Conservation (phyloP, 306 rosid genomes). For the Glycyrrhiza uralensis region DNA sequence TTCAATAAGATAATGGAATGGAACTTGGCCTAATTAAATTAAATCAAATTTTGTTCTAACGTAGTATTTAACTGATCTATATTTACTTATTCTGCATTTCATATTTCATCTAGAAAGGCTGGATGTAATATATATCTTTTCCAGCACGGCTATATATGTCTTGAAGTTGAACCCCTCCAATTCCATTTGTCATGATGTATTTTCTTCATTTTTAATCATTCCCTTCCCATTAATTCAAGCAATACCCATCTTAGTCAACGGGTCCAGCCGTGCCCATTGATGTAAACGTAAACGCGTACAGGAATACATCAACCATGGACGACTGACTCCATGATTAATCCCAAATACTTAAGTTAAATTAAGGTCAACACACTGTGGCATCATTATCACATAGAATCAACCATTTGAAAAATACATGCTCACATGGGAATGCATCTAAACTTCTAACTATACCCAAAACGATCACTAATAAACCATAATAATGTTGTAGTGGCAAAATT, state of each 20-base stretch:
- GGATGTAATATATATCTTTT: slow-evolving; percentile 2
- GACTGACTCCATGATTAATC: slow-evolving; percentile 5
- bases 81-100: background rate
- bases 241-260: slow-evolving; percentile 4
- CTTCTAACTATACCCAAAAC: background rate
- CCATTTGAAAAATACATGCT: background rate
- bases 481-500: background rate
- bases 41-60: background rate
- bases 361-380: background rate
- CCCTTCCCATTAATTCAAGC: background rate
- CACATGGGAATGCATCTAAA: background rate
- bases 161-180: slow-evolving; percentile 9
- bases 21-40: background rate
- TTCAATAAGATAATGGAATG: background rate
- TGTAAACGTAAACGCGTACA: slow-evolving; percentile 37
- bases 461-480: background rate
- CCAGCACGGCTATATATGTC: background rate
- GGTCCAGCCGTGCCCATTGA: slow-evolving; percentile 18
- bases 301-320: background rate
- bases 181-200: background rate
- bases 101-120: background rate
- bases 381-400: background rate
- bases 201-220: background rate
- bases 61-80: too few relatives aligned
- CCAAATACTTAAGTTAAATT: background rate